Evolutionary conservation across 345 rosid species (phyloP).

Genomic region (Physaria fendleri): DNA sequence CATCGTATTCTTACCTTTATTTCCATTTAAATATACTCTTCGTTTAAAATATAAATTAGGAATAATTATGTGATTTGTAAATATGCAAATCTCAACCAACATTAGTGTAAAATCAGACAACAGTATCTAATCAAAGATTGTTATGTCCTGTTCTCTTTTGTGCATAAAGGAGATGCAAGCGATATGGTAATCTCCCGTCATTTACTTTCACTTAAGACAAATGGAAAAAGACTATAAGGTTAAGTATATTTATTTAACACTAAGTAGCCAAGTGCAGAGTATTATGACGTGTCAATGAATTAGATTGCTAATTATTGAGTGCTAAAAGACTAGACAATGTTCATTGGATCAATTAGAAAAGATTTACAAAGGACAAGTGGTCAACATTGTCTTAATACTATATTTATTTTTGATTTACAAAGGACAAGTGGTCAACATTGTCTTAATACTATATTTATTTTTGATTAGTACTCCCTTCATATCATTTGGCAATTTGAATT

Average conservation of each 20-base stretch:
- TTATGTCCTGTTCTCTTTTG: conserved; percentile 10
- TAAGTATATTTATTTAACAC: background rate
- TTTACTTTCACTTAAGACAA: background rate
- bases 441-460: conserved; percentile 11
- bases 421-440: conserved; percentile 30
- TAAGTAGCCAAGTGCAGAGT: conserved; percentile 28
- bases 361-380: conserved; percentile 30
- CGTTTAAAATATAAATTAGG: no score
- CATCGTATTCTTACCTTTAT: no score
- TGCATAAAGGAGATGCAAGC: background rate
- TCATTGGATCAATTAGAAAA: conserved; percentile 18
- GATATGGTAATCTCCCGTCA: conserved; percentile 1
- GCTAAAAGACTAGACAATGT: conserved; percentile 7
- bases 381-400: conserved; percentile 17
- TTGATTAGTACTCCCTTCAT: conserved; percentile 8
- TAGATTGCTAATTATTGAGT: conserved; percentile 21
- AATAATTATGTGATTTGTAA: no score
- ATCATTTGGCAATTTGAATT: conserved; percentile 10
- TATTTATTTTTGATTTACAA: conserved; percentile 11
- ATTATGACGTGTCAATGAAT: conserved; percentile 22
- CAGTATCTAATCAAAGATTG: conserved; percentile 19
- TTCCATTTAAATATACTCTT: no score
- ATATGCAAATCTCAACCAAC: conserved; percentile 8
- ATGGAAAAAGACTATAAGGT: background rate
- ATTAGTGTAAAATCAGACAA: conserved; percentile 18